A percentile compares a stretch with the other conserved stretches of the same genome.
phyloP scores from a whole-genome alignment of 2,329 filamentous ascomycete genomes.

The Knufia petricola region DNA sequence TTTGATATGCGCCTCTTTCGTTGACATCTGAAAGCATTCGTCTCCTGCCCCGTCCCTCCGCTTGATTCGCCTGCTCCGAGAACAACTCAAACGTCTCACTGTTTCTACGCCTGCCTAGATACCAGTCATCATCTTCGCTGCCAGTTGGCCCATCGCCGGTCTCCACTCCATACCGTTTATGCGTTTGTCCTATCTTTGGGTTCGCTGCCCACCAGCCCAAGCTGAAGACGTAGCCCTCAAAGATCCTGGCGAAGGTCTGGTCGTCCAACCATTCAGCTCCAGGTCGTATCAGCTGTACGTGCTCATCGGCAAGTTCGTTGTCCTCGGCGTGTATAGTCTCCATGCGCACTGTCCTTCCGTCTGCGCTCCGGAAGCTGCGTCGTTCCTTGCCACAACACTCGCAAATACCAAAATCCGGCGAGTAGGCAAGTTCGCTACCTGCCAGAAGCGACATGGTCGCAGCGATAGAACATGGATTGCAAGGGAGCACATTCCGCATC shows the following conservation, averaged over 20 bases:
- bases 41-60: constrained; percentile 3
- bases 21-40: constrained; percentile 8
- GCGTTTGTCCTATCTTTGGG: constrained; percentile 10
- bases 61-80: not conserved
- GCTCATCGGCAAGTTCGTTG: constrained; percentile 9
- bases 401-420: constrained; percentile 14
- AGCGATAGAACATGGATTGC: constrained; percentile 20
- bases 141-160: constrained; percentile 17
- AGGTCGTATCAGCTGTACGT: constrained; percentile 16
- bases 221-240: constrained; percentile 16
- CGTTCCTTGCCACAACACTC: constrained; percentile 23
- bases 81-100: constrained; percentile 8
- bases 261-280: constrained; percentile 20
- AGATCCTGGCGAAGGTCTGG: constrained; percentile 14
- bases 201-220: constrained; percentile 23
- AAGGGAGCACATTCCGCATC: constrained; percentile 19
- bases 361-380: constrained; percentile 15
- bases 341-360: constrained; percentile 3
- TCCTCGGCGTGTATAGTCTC: constrained; percentile 19
- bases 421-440: constrained; percentile 21
- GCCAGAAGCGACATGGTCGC: constrained; percentile 22
- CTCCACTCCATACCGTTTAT: constrained; percentile 20
- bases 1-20: constrained; percentile 8
- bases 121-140: constrained; percentile 15
- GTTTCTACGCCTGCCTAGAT: constrained; percentile 5